Conservation (phyloP, 768 basidiomycete genomes). For the Calocera viscosa region DNA sequence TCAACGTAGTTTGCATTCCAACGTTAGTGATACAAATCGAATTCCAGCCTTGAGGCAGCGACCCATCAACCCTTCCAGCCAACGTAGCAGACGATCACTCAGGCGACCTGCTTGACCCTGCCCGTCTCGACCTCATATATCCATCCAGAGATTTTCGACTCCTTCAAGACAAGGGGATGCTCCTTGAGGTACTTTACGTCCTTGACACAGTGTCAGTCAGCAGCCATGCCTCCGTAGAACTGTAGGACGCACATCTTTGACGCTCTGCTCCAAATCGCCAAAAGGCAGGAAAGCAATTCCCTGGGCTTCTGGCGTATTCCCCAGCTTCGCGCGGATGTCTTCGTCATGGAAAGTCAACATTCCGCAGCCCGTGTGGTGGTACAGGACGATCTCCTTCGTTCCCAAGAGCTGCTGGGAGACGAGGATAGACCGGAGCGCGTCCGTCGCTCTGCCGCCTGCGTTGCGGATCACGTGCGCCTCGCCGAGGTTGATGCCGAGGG, state of each 20-base stretch:
- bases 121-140: constrained; percentile 52
- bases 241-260: constrained; percentile 9
- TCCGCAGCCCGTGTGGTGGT: constrained; percentile 63
- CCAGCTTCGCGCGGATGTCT: constrained; percentile 38
- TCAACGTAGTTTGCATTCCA: too few relatives aligned
- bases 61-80: background rate
- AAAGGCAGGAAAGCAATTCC: constrained; percentile 48
- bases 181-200: constrained; percentile 49
- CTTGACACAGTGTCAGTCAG: constrained; percentile 43
- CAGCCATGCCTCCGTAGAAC: constrained; percentile 13
- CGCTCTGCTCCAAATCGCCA: constrained; percentile 21
- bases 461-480: constrained; percentile 64
- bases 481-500: constrained; percentile 51
- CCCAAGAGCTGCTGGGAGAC: constrained; percentile 63
- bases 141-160: constrained; percentile 51
- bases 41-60: too few relatives aligned
- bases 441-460: constrained; percentile 55
- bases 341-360: constrained; percentile 48
- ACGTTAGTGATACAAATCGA: too few relatives aligned
- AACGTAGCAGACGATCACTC: background rate
- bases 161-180: constrained; percentile 43
- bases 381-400: constrained; percentile 52
- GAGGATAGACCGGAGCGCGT: constrained; percentile 52
- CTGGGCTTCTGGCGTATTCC: constrained; percentile 28
- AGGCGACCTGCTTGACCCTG: constrained; percentile 31